Evolutionary conservation across 2,329 filamentous ascomycete genomes (phyloP).

Genomic region (Cladosporium sp.): DNA sequence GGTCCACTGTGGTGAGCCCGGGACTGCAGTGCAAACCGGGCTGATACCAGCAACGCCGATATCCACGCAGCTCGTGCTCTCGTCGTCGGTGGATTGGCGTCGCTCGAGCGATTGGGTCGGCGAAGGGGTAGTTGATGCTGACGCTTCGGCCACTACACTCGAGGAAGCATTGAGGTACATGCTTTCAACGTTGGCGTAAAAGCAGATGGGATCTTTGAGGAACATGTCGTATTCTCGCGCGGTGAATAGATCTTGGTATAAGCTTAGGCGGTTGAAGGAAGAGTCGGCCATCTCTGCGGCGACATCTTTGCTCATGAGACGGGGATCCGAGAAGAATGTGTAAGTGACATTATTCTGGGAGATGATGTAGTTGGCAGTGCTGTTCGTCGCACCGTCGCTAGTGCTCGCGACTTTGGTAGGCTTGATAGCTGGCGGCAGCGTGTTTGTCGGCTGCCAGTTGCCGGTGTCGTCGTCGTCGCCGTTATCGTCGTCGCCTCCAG

Average conservation of each 20-base stretch:
- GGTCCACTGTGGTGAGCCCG: constrained; percentile 9
- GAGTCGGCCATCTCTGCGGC: constrained; percentile 3
- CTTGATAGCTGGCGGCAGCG: background rate
- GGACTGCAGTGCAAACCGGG: background rate
- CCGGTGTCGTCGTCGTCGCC: background rate
- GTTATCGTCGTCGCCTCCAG: background rate
- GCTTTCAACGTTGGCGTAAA: constrained; percentile 14
- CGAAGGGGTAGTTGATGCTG: constrained; percentile 2
- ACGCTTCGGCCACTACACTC: background rate
- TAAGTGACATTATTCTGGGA: constrained; percentile 12
- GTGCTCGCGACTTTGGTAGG: constrained; percentile 6
- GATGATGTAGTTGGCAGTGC: constrained; percentile 7
- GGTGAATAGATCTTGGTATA: background rate
- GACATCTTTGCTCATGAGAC: constrained; percentile 15
- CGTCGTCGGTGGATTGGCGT: background rate
- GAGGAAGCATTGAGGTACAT: constrained; percentile 9
- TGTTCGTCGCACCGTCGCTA: constrained; percentile 13
- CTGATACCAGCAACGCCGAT: background rate
- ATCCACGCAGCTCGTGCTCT: background rate
- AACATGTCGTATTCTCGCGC: constrained; percentile 11
- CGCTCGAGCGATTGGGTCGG: background rate
- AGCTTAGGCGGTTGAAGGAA: background rate
- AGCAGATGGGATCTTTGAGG: constrained; percentile 9
- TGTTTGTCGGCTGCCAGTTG: background rate
- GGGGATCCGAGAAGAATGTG: constrained; percentile 15